Evolutionary conservation across 805 yeast genomes (phyloP).

Genomic region (Wickerhamiella australiensis): DNA sequence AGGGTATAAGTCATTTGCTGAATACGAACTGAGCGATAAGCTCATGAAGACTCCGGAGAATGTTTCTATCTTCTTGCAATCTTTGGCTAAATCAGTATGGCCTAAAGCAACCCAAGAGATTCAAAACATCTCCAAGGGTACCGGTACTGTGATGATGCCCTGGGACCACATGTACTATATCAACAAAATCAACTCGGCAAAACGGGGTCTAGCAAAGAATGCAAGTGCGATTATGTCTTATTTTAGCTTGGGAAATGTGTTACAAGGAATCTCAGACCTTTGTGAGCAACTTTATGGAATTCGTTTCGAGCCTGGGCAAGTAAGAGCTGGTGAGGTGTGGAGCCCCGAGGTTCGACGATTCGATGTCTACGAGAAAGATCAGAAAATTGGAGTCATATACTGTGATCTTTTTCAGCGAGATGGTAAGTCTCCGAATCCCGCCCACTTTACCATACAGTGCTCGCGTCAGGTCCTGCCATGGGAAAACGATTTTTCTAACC

Average conservation of each 20-base stretch:
- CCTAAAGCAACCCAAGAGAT: constrained; percentile 53
- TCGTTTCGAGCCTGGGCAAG: constrained; percentile 51
- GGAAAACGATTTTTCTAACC: constrained; percentile 15
- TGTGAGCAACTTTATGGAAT: constrained; percentile 68
- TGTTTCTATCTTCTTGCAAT: constrained; percentile 55
- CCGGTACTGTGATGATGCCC: constrained; percentile 44
- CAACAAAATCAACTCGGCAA: constrained; percentile 24
- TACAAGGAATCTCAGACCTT: constrained; percentile 66
- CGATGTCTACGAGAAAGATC: constrained; percentile 52
- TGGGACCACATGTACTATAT: constrained; percentile 81
- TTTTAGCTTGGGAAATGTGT: constrained; percentile 75
- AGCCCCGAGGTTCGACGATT: constrained; percentile 70
- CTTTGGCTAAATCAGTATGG: constrained; percentile 41
- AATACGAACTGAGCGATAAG: constrained; percentile 75
- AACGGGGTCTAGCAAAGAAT: constrained; percentile 31
- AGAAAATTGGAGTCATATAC: constrained; percentile 67
- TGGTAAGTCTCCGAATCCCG: constrained; percentile 72
- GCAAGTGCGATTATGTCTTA: constrained; percentile 31
- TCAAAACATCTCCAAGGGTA: constrained; percentile 32
- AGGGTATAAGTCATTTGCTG: constrained; percentile 58
- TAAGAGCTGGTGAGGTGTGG: constrained; percentile 75
- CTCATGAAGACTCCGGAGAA: constrained; percentile 76
- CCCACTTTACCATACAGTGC: constrained; percentile 92
- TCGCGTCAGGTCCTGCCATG: constrained; percentile 50
- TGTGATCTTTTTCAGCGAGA: constrained; percentile 74